phyloP scores from a whole-genome alignment of 2,329 filamentous ascomycete species.

The Pyrenophora tritici-repentis region DNA sequence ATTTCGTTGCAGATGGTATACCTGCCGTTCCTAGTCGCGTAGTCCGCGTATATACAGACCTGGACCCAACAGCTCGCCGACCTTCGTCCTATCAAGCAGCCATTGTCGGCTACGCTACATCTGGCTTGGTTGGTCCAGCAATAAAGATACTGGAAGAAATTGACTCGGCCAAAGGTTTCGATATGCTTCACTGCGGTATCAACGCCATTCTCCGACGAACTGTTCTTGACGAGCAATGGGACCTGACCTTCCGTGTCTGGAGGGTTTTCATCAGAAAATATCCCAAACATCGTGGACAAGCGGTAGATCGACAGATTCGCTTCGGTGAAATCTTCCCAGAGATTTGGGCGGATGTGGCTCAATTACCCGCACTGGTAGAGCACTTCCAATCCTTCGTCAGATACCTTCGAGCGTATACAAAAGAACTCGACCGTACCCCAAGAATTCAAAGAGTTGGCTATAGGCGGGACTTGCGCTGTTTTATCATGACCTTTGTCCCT shows the following conservation, averaged over 20 bases:
- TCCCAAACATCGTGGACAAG: constrained; percentile 1
- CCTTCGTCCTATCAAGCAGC: constrained; percentile 52
- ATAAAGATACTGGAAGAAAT: constrained; percentile 52
- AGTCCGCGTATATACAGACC: constrained; percentile 53
- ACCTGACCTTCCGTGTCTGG: constrained; percentile 39
- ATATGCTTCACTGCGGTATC: constrained; percentile 30
- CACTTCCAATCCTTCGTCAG: constrained; percentile 34
- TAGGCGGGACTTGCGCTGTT: constrained; percentile 17
- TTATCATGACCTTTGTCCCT: constrained; percentile 35
- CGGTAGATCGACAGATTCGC: constrained; percentile 2
- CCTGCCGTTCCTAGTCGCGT: constrained; percentile 50
- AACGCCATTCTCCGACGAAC: constrained; percentile 37
- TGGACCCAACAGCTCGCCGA: constrained; percentile 46
- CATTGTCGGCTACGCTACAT: constrained; percentile 52
- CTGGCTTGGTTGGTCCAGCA: constrained; percentile 47
- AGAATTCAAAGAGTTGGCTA: constrained; percentile 1
- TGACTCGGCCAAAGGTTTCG: constrained; percentile 1
- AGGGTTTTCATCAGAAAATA: constrained; percentile 20
- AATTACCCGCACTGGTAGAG: constrained; percentile 33
- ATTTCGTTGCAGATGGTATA: constrained; percentile 27
- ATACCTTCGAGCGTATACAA: constrained; percentile 29
- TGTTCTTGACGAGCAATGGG: constrained; percentile 44
- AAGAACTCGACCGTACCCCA: constrained; percentile 29
- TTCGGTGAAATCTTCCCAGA: constrained; percentile 18
- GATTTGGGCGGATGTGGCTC: constrained; percentile 31